These are phyloP conservation scores for Chlamydomonas incerta DNA, from an alignment of 139 green algal species.

Conservation along the genomic window DNA sequence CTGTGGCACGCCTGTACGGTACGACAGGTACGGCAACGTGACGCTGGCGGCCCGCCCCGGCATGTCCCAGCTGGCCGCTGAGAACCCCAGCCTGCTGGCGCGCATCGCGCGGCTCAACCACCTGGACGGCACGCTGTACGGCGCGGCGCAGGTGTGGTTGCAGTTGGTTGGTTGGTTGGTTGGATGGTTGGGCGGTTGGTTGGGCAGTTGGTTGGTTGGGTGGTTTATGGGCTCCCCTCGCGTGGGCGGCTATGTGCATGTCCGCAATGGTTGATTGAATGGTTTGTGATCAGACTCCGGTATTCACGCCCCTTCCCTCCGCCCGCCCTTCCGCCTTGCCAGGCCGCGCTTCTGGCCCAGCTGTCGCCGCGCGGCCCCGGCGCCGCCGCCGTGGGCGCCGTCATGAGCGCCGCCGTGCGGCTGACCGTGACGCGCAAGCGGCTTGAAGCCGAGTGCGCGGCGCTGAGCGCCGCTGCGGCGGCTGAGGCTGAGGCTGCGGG, in stretches of 20 bases:
- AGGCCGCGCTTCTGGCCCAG: not conserved
- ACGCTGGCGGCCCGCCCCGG: slow-evolving; percentile 5
- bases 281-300: no score
- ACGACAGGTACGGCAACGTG: slow-evolving; percentile 10
- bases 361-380: not conserved
- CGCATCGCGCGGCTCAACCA: slow-evolving; percentile 7
- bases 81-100: not conserved
- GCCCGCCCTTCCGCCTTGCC: not conserved
- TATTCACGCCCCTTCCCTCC: not conserved
- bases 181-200: no score
- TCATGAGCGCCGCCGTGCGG: not conserved
- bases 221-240: no score
- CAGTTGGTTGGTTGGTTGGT: no score
- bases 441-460: slow-evolving; percentile 8
- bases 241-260: no score
- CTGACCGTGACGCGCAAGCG: slow-evolving; percentile 5
- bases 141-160: slow-evolving; percentile 10
- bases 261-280: no score
- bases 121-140: slow-evolving; percentile 24
- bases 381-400: not conserved
- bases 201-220: no score
- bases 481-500: no score
- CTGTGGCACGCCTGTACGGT: not conserved
- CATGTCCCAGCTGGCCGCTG: not conserved
- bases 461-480: not conserved